Conservation (phyloP, 2,329 filamentous ascomycete species). For the Talaromyces islandicus region DNA sequence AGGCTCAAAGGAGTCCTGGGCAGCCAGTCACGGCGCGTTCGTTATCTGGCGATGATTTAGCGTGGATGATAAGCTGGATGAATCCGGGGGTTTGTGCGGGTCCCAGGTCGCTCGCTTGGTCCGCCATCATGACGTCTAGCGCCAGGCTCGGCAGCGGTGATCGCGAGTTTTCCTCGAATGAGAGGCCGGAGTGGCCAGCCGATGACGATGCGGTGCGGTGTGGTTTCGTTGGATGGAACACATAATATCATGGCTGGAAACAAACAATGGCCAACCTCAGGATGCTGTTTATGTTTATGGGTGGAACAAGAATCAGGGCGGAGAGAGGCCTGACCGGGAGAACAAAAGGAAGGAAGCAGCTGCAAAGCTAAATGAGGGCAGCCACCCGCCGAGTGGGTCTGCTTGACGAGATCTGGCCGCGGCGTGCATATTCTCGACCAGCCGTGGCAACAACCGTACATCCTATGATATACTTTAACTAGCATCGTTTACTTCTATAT, state of each 20-base stretch:
- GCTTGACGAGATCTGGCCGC: background rate
- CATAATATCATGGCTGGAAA: background rate
- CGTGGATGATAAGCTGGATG: background rate
- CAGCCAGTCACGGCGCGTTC: background rate
- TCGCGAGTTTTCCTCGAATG: background rate
- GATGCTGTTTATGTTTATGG: too few species aligned
- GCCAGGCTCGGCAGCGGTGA: background rate
- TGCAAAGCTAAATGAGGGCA: background rate
- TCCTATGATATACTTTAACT: background rate
- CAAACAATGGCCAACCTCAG: too few species aligned
- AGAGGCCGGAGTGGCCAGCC: background rate
- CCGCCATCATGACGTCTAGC: conserved; percentile 8
- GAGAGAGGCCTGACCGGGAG: too few species aligned
- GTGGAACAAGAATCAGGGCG: too few species aligned
- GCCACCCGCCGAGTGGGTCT: background rate
- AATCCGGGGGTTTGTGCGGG: background rate
- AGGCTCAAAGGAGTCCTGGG: background rate
- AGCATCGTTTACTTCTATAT: too few species aligned
- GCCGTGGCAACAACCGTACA: background rate
- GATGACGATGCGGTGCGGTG: background rate
- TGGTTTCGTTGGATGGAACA: background rate
- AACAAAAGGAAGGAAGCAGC: background rate
- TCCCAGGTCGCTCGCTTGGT: background rate
- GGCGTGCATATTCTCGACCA: background rate
- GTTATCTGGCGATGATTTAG: background rate